Evolutionary conservation across 1,139 yeast species (phyloP), one percentile per base, ranked within the genome.

Genomic region (Taphrina betulina): DNA sequence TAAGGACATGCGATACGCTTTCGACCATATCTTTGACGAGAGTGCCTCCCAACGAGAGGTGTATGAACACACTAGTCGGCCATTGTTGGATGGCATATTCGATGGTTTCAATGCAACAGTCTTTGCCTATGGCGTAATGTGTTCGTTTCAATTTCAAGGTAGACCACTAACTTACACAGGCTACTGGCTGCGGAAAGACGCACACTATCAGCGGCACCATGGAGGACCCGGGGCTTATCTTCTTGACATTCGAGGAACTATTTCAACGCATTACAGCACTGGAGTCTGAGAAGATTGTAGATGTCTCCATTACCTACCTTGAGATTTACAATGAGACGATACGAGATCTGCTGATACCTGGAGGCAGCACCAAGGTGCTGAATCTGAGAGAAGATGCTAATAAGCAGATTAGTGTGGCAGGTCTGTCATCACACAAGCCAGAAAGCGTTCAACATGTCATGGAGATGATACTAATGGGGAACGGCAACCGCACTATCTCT

Each of bases 171-270:
- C n/a, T n/a, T n/a, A n/a, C 5, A 17, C 3, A 43, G 48, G 96
- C 96, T 24, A 89, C 98, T 0, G 98, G 98, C 0, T 92, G 97
- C 69, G 98, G 98, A n/a, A 90, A 96, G 0, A 82, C 69, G 95
- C 96, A 1, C 88, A 89, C 66, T 95, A 96, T 50, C 86, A 60
- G 62, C n/a, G 96, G 96, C 31, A 73, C 77, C 10, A 74, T 71
- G 0, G 63, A 67, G 1, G 88, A 85, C 63, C 83, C 86, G 0
- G 96, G 96, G 23, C 78, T 89, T 58, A 87, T 89, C 41, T 84
- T 85, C 22, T 72, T 83, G 38, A 85, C 95, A 0, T 82, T 85
- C 3, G 75, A 77, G 59, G 82, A 84, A 53, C 77, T 89, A 4
- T 89, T 83, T 65, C 71, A 72, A 14, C 75, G 74, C 58, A 74